phyloP scores from a whole-genome alignment of 2,329 filamentous ascomycete genomes.

The Cercospora citrullina region DNA sequence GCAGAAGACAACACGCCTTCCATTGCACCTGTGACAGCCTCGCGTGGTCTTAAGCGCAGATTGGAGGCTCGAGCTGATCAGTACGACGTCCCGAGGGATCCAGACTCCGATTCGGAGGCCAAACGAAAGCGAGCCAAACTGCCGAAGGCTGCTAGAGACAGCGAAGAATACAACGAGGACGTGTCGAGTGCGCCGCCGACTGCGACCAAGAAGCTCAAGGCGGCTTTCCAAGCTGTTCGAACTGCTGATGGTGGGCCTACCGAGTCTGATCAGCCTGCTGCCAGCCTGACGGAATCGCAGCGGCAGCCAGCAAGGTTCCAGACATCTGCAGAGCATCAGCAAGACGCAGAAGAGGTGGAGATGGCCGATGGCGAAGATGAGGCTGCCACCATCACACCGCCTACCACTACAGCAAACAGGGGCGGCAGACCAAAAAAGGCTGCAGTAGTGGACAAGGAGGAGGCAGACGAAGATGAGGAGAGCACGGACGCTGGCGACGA shows the following conservation, averaged over 20 bases:
- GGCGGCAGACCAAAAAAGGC: not conserved
- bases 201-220: not conserved
- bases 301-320: not conserved
- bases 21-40: not conserved
- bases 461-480: not conserved
- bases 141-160: not conserved
- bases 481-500: not conserved
- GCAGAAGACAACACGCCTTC: not conserved
- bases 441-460: not conserved
- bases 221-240: not conserved
- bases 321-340: not conserved
- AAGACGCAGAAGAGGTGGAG: conserved; percentile 1
- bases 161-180: not conserved
- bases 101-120: not conserved
- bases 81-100: conserved; percentile 6
- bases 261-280: not conserved
- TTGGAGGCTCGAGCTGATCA: conserved; percentile 1
- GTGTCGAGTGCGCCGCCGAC: not conserved
- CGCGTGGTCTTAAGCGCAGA: conserved; percentile 9
- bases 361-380: not conserved
- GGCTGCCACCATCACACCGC: not conserved
- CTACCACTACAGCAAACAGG: not conserved
- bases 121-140: not conserved
- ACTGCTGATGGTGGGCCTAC: not conserved
- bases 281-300: not conserved